Base-by-base conservation (phyloP, 805 yeast genomes). In the Nakazawaea populi region DNA sequence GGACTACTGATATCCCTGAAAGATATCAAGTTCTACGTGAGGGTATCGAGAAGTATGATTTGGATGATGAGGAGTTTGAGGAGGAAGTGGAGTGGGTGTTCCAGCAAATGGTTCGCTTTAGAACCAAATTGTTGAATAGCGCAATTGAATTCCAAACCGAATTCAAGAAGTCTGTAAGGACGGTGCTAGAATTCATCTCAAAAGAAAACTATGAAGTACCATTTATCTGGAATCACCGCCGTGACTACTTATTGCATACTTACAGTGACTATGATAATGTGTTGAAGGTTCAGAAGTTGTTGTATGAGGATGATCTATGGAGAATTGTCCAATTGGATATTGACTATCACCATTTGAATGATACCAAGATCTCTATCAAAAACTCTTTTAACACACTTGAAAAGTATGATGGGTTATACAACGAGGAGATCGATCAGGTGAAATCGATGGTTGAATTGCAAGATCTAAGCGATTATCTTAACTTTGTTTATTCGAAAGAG, bases 191-290 rank as follows among this genome's bases (percentile, higher is more conserved):
- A 61, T 90, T 82, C 56, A 71, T 94, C 32, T 75, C 90, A 11
- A 82, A 80, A 58, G 96, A 91, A 46, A 76, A 83, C 52, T 76
- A 86, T 56, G 99, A 94, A 64, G 96, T 92, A 5, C 98, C 99
- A 9, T 88, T 90, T 60, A 90, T 94, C 54, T 90, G 96, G 87
- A 87, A 90, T 29, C 96, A 90, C 63, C 87, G 98, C 65, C 87
- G 96, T 68, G 98, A 94, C 67, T 89, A 87, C 63, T 73, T 89
- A 18, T 70, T 87, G 53, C 74, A 74, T 58, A 77, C 88, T 8
- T 75, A 75, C 41, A 79, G 79, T 38, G 64, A 65, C 12, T 58
- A 63, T 31, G 66, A 65, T 38, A 71, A 66, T 12, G 76, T 73
- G 39, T 74, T 79, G 27, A 57, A 55, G 47, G 80, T 78, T 10